Evolutionary conservation across 1,139 yeast species (phyloP), one percentile per base, ranked within the genome.

Genomic region (Protomyces inundatus): DNA sequence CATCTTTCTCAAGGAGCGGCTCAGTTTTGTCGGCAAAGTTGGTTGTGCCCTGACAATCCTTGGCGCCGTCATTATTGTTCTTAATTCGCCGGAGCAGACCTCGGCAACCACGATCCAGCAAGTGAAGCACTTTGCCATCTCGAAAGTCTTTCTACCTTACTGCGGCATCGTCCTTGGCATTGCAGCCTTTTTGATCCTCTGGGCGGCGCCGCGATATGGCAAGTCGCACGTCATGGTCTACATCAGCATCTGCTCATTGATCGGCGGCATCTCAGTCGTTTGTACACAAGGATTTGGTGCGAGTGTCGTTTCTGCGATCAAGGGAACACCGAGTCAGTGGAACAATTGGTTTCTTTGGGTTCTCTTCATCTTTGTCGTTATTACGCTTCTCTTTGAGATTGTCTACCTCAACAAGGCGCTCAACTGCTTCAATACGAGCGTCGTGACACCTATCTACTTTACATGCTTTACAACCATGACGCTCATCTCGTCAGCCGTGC

Each of bases 221-320:
- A 36, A 61, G 16, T 42, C 60, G 50, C 65, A 53, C 50, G 56
- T 66, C 42, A 42, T 66, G 12, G 65, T 66, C 14, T 64, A 66
- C 58, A 54, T 63, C 14, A 53, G 64, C 12, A 66, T 66, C 39
- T 65, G 68, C 55, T 66, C 68, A 2, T 51, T 66, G 14, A 54
- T 66, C 34, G 68, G 68, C 10, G 67, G 68, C 30, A 56, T 66
- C 45, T 59, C 68, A 1, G 68, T 66, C 34, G 67, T 66, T 32
- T 63, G 65, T 40, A 66, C 66, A 6, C 68, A 66, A 55, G 67
- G 67, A n/a, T 61, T 66, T 32, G 68, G 68, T 6, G 64, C 67
- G 9, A 61, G 65, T 34, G 50, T 66, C 30, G 67, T 66, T 12
- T 61, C 67, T 34, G 67, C 67, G 12, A 65, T 65, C n/a, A 42